Evolutionary conservation across 2,329 filamentous ascomycete genomes (phyloP).

Genomic region (Aschersonia sp.): DNA sequence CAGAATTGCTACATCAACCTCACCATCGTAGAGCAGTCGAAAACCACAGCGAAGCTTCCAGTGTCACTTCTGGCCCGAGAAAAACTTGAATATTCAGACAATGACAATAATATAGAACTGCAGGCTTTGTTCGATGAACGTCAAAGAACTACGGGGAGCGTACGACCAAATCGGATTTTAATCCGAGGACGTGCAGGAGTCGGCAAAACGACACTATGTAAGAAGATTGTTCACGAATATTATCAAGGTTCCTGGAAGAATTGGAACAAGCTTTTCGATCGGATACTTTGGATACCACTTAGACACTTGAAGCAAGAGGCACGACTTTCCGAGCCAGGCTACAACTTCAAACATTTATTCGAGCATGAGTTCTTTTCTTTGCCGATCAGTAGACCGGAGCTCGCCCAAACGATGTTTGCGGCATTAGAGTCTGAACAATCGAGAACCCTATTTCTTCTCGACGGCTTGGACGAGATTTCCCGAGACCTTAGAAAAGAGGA

Average conservation of each 20-base stretch:
- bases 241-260: background rate
- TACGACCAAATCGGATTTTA: constrained; percentile 3
- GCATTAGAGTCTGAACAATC: constrained; percentile 6
- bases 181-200: constrained; percentile 22
- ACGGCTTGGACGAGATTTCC: constrained; percentile 27
- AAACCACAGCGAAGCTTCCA: too few relatives aligned
- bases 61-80: too few relatives aligned
- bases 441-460: constrained; percentile 22
- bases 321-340: constrained; percentile 2
- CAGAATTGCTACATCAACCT: background rate
- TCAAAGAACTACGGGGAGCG: too few relatives aligned
- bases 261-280: constrained; percentile 13
- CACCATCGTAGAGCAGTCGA: background rate
- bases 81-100: too few relatives aligned
- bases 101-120: too few relatives aligned
- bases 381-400: background rate
- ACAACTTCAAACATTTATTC: constrained; percentile 12
- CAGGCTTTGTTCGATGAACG: too few relatives aligned
- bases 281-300: constrained; percentile 24
- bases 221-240: constrained; percentile 24
- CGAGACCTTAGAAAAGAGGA: constrained; percentile 5
- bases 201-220: constrained; percentile 26
- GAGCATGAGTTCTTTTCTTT: constrained; percentile 13
- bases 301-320: constrained; percentile 14
- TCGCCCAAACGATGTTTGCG: constrained; percentile 3